These are phyloP conservation scores for Fusarium humuli DNA, from an alignment of 2,329 filamentous ascomycete species.

Conservation along the genomic window DNA sequence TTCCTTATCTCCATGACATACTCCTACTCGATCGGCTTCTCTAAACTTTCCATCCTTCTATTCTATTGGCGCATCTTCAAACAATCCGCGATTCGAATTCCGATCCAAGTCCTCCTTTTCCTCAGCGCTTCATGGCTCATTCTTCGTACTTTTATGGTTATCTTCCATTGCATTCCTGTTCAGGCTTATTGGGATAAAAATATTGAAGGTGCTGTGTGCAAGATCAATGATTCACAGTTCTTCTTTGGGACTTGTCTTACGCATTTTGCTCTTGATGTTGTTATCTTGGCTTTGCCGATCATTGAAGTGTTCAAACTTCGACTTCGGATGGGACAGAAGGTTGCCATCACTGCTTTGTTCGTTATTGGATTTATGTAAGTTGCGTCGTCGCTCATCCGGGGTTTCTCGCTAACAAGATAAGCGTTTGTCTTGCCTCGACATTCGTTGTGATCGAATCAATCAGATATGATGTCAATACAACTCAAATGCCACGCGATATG, in stretches of 20 bases:
- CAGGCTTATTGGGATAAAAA: slow-evolving; percentile 51
- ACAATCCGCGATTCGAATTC: slow-evolving; percentile 43
- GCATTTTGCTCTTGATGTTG: slow-evolving; percentile 50
- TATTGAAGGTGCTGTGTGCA: slow-evolving; percentile 46
- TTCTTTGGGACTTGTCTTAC: slow-evolving; percentile 50
- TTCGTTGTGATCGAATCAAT: slow-evolving; percentile 33
- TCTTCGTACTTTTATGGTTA: slow-evolving; percentile 48
- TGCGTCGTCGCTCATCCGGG: too few species aligned
- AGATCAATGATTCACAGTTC: slow-evolving; percentile 49
- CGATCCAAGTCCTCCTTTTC: slow-evolving; percentile 45
- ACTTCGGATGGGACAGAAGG: slow-evolving; percentile 46
- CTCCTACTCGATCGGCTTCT: slow-evolving; percentile 44
- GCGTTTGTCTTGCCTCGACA: slow-evolving; percentile 36
- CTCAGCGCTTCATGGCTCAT: slow-evolving; percentile 45
- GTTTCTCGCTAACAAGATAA: too few species aligned
- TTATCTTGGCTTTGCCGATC: slow-evolving; percentile 48
- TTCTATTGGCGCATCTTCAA: slow-evolving; percentile 51
- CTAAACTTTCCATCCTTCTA: slow-evolving; percentile 47
- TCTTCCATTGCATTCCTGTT: slow-evolving; percentile 52
- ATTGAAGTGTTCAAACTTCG: slow-evolving; percentile 49
- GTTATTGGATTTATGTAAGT: slow-evolving; percentile 47
- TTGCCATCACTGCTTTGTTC: slow-evolving; percentile 47
- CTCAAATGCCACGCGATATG: slow-evolving; percentile 38
- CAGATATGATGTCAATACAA: slow-evolving; percentile 30
- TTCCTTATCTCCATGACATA: slow-evolving; percentile 40